Evolutionary conservation across 2,329 filamentous ascomycete genomes (phyloP).

Genomic region (Xylariaceae sp.): DNA sequence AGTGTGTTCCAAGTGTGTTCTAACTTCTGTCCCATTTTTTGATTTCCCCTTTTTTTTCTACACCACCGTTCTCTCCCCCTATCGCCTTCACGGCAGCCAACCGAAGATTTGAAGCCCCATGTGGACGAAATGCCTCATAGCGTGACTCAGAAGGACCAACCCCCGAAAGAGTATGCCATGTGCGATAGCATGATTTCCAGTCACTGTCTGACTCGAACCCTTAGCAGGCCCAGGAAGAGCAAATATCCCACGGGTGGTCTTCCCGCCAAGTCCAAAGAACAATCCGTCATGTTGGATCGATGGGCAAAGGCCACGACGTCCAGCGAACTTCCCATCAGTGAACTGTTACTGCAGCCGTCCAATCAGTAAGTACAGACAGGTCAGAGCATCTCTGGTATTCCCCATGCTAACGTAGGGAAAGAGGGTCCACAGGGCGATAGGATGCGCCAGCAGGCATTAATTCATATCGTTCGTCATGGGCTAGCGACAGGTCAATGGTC

Average conservation of each 20-base stretch:
- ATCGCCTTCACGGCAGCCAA: slow-evolving; percentile 3
- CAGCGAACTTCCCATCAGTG: slow-evolving; percentile 22
- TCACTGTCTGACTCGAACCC: slow-evolving; percentile 17
- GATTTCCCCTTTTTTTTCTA: background rate
- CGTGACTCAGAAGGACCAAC: slow-evolving; percentile 14
- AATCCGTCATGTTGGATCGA: slow-evolving; percentile 22
- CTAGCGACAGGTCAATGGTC: slow-evolving; percentile 5
- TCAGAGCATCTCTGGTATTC: slow-evolving; percentile 1
- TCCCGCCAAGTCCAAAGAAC: slow-evolving; percentile 4
- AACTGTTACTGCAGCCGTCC: slow-evolving; percentile 24
- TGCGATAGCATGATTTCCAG: slow-evolving; percentile 3
- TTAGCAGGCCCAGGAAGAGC: slow-evolving; percentile 13
- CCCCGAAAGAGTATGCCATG: slow-evolving; percentile 19
- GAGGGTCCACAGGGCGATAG: slow-evolving; percentile 16
- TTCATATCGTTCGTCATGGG: slow-evolving; percentile 13
- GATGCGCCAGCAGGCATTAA: slow-evolving; percentile 1
- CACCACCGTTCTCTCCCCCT: too few species aligned
- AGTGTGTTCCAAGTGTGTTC: slow-evolving; percentile 14
- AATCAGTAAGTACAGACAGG: slow-evolving; percentile 16
- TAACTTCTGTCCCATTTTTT: slow-evolving; percentile 5
- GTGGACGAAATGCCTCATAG: slow-evolving; percentile 23
- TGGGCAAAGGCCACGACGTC: slow-evolving; percentile 24
- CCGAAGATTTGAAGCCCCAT: background rate
- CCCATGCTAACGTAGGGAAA: slow-evolving; percentile 15
- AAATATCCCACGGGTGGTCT: slow-evolving; percentile 6